Evolutionary conservation across 441 rosid genomes (phyloP).

Genomic region (Viola pubescens): DNA sequence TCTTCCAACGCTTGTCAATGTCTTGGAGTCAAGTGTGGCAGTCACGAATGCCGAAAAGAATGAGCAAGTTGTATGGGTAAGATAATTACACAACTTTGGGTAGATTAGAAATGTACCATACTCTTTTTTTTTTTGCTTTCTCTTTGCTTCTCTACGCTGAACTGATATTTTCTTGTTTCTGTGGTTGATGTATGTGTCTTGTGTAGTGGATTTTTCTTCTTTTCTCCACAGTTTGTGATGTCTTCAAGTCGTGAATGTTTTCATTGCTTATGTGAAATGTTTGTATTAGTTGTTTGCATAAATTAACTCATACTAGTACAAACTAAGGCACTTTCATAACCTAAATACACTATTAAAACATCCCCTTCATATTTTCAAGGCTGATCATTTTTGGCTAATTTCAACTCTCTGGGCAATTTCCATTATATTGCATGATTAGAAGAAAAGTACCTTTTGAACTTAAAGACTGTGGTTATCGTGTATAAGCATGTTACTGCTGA

Average conservation of each 20-base stretch:
- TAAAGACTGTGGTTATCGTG: not conserved
- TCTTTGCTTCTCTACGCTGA: not conserved
- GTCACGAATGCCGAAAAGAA: constrained; percentile 32
- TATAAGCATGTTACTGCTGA: not conserved
- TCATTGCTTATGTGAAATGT: too few species aligned
- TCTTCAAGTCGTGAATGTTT: too few species aligned
- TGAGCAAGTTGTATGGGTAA: constrained; percentile 59
- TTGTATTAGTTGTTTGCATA: too few species aligned
- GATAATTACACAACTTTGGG: constrained; percentile 20
- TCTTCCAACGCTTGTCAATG: constrained; percentile 39
- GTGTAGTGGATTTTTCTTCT: too few species aligned
- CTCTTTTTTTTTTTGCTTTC: not conserved
- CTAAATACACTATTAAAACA: too few species aligned
- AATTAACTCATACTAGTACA: too few species aligned
- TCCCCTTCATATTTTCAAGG: not conserved
- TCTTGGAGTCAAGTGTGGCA: constrained; percentile 40
- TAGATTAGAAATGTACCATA: not conserved
- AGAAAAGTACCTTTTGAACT: not conserved
- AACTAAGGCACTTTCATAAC: too few species aligned
- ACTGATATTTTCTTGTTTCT: not conserved
- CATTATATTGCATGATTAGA: too few species aligned
- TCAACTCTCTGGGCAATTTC: not conserved
- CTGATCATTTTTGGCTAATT: not conserved
- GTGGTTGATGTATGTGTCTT: not conserved
- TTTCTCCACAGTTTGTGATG: too few species aligned